Conservation (phyloP, 2,329 filamentous ascomycete species). For the Diplodia seriata region DNA sequence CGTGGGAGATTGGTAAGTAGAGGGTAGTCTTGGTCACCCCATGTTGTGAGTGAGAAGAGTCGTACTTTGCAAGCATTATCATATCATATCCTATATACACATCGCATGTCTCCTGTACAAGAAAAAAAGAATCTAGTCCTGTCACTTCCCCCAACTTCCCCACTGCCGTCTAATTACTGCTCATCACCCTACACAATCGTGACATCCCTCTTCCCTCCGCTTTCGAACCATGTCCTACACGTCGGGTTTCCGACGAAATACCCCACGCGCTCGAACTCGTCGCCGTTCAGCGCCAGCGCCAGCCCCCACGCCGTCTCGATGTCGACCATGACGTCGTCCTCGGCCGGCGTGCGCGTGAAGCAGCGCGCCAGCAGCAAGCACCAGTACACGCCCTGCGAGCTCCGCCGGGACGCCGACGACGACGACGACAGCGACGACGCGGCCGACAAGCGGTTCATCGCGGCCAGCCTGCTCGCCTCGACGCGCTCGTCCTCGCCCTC, state of each 20-base stretch:
- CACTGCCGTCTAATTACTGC: not conserved
- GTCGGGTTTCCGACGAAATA: conserved; percentile 6
- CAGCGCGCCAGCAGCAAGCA: conserved; percentile 26
- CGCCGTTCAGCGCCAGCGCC: conserved; percentile 22
- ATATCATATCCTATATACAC: conserved; percentile 2
- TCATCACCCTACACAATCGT: conserved; percentile 8
- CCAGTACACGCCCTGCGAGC: conserved; percentile 26
- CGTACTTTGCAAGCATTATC: not conserved
- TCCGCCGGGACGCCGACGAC: not conserved
- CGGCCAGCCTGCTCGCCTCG: not conserved
- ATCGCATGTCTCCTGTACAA: not conserved
- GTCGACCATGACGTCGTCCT: conserved; percentile 22
- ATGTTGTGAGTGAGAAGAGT: not conserved
- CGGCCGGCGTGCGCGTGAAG: conserved; percentile 27
- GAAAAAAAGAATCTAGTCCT: not conserved
- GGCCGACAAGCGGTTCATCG: too few species aligned
- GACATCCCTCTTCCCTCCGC: conserved; percentile 10
- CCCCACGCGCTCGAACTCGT: conserved; percentile 23
- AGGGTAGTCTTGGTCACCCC: not conserved
- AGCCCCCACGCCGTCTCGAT: conserved; percentile 27
- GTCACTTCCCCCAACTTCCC: not conserved
- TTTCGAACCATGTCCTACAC: conserved; percentile 23
- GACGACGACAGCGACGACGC: not conserved
- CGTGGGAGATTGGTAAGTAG: not conserved
- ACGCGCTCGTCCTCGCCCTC: not conserved